phyloP scores from a whole-genome alignment of 768 basidiomycete genomes.

The Tylopilus sp. region DNA sequence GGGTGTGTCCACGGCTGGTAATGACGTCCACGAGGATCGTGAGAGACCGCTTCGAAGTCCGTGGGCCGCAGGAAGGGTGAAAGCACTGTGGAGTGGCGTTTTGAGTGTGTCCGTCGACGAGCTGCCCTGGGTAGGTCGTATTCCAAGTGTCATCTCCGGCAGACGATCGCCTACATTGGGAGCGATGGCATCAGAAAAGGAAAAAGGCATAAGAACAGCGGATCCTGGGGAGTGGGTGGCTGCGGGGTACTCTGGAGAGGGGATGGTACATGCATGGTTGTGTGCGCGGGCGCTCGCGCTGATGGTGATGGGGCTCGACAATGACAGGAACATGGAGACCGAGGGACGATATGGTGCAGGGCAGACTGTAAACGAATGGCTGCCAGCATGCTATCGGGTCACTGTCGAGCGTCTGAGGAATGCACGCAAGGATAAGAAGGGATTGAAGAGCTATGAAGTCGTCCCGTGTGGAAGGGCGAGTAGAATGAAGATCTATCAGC shows the following conservation, averaged over 20 bases:
- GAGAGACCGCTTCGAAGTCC: slow-evolving; percentile 6
- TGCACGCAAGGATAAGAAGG: slow-evolving; percentile 3
- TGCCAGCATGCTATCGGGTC: slow-evolving; percentile 22
- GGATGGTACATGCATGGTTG: slow-evolving; percentile 71
- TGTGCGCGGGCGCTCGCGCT: slow-evolving; percentile 54
- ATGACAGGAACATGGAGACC: background rate
- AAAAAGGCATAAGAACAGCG: slow-evolving; percentile 6
- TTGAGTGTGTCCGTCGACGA: slow-evolving; percentile 59
- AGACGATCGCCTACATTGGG: slow-evolving; percentile 26
- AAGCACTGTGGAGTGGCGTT: slow-evolving; percentile 62
- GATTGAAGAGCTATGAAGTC: background rate
- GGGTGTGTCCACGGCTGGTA: slow-evolving; percentile 17
- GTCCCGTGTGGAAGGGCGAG: slow-evolving; percentile 22
- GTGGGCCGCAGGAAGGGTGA: slow-evolving; percentile 47
- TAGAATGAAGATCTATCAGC: slow-evolving; percentile 24
- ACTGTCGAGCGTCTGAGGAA: slow-evolving; percentile 11
- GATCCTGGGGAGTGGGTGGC: slow-evolving; percentile 66
- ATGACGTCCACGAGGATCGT: slow-evolving; percentile 10
- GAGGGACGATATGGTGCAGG: slow-evolving; percentile 22
- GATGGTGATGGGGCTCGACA: slow-evolving; percentile 51
- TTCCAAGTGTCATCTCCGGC: slow-evolving; percentile 48
- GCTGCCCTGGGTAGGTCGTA: slow-evolving; percentile 67
- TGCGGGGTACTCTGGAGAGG: slow-evolving; percentile 70
- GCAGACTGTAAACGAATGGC: slow-evolving; percentile 23
- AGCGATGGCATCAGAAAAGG: slow-evolving; percentile 1